Conservation (phyloP, 306 rosid genomes). For the cucumber (Cucumis sativus) region Cucumber_9930_V3 NC_026656.2:17761501-17762000, state of each 20-base stretch:
- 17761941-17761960: background rate
- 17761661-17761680: background rate
- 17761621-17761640: background rate
- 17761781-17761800: slow-evolving; percentile 55
- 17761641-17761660: background rate
- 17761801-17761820: slow-evolving; percentile 92
- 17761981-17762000: slow-evolving; percentile 17
- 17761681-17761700: background rate
- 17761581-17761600: background rate
- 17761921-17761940: slow-evolving; percentile 11
- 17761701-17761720: background rate
- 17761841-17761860: slow-evolving; percentile 63
- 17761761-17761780: background rate
- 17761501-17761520: background rate
- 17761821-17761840: slow-evolving; percentile 95
- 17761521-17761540: background rate
- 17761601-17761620: background rate
- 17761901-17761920: slow-evolving; percentile 18
- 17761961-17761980: slow-evolving; percentile 19
- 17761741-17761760: background rate
- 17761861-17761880: slow-evolving; percentile 41
- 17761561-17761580: background rate
- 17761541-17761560: no score
- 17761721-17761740: no score
- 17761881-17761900: slow-evolving; percentile 26